Conservation (phyloP, 2,329 filamentous ascomycete genomes). For the Talaromyces funiculosus region DNA sequence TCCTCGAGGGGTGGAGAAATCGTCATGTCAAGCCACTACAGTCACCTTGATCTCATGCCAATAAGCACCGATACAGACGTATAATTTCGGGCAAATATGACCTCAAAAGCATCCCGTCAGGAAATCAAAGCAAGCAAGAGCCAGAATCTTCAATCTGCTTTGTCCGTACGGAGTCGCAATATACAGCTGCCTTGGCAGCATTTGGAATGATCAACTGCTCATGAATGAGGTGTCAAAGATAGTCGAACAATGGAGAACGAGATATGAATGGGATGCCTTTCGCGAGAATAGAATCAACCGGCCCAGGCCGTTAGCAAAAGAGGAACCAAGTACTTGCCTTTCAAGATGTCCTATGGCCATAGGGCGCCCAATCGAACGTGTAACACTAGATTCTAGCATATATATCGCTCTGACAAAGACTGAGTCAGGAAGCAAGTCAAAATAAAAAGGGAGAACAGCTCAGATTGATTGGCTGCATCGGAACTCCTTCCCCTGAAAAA, state of each 20-base stretch:
- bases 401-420: background rate
- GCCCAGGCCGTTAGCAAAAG: background rate
- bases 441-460: background rate
- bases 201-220: background rate
- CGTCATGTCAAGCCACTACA: too few relatives aligned
- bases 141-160: too few relatives aligned
- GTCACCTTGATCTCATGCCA: too few relatives aligned
- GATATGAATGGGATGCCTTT: background rate
- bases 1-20: too few relatives aligned
- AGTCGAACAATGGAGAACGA: background rate
- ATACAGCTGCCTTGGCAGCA: background rate
- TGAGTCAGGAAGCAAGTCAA: background rate
- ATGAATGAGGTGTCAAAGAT: background rate
- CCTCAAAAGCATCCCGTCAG: too few relatives aligned
- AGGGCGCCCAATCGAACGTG: background rate
- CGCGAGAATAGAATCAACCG: background rate
- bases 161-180: background rate
- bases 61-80: too few relatives aligned
- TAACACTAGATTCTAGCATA: background rate
- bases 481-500: slow-evolving; percentile 7
- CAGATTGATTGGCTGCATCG: background rate
- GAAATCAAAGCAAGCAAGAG: too few relatives aligned
- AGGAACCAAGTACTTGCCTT: background rate
- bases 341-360: background rate
- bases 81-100: too few relatives aligned